A percentile compares a stretch with the other conserved stretches of the same genome.
phyloP scores from a whole-genome alignment of 2,329 filamentous ascomycete species.

The Tolypocladium nubicola region DNA sequence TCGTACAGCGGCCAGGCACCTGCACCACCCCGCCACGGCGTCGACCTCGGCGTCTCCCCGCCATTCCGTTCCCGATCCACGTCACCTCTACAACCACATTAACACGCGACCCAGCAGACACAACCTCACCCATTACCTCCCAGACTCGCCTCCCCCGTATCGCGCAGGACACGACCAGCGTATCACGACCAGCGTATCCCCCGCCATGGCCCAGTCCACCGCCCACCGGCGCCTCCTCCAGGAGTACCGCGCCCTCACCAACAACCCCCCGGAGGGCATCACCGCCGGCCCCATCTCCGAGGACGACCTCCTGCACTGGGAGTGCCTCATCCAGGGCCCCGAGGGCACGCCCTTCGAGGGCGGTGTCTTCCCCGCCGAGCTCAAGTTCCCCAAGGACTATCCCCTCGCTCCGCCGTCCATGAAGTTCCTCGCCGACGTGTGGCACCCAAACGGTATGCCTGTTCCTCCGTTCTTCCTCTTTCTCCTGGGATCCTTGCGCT shows the following conservation, averaged over 20 bases:
- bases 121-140: background rate
- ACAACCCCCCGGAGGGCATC: constrained; percentile 94
- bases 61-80: background rate
- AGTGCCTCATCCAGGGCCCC: constrained; percentile 89
- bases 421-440: constrained; percentile 89
- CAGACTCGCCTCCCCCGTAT: background rate
- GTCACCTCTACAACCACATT: background rate
- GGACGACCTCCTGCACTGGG: constrained; percentile 94
- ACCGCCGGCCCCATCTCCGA: constrained; percentile 87
- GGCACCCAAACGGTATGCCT: constrained; percentile 81
- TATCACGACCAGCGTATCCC: background rate
- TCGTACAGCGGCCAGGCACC: background rate
- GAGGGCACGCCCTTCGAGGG: constrained; percentile 95
- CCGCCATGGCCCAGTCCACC: constrained; percentile 46
- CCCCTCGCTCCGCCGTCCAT: constrained; percentile 93
- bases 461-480: background rate
- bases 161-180: background rate
- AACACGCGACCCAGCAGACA: background rate
- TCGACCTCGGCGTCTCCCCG: background rate
- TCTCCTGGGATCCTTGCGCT: background rate
- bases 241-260: constrained; percentile 90
- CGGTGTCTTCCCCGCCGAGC: constrained; percentile 87
- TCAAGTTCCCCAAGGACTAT: constrained; percentile 93
- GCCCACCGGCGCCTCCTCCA: constrained; percentile 78
- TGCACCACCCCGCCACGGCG: background rate